Evolutionary conservation across 495 filamentous ascomycete species (phyloP).

Genomic region (Patellaria atrata): DNA sequence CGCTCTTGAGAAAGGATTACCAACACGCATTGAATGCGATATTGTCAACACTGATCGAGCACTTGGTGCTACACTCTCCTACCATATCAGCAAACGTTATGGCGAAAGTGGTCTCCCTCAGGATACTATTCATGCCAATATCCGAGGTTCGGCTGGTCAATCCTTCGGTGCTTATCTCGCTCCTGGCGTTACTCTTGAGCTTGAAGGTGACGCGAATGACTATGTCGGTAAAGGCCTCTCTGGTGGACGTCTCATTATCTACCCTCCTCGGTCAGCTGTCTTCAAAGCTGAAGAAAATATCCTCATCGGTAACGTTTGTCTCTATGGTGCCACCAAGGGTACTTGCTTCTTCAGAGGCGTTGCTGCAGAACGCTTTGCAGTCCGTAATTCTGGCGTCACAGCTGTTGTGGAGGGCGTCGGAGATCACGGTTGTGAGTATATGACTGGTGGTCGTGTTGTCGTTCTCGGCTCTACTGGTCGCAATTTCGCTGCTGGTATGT

Average conservation of each 20-base stretch:
- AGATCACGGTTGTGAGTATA: conserved; percentile 98
- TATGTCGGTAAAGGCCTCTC: conserved; percentile 98
- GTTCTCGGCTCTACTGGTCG: conserved; percentile 87
- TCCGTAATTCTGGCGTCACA: conserved; percentile 93
- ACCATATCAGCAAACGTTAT: conserved; percentile 87
- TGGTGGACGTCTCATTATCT: conserved; percentile 89
- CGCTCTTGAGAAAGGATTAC: conserved; percentile 89
- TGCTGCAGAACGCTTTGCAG: conserved; percentile 93
- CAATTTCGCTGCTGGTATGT: conserved; percentile 99
- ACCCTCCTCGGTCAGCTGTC: conserved; percentile 81
- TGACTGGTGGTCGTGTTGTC: conserved; percentile 93
- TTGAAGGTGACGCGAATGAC: conserved; percentile 96
- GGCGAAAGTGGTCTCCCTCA: conserved; percentile 83
- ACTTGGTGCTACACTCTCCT: conserved; percentile 88
- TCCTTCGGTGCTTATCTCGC: conserved; percentile 96
- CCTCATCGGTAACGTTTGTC: conserved; percentile 89
- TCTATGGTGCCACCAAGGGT: conserved; percentile 90
- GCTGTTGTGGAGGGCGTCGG: conserved; percentile 95
- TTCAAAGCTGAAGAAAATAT: conserved; percentile 99
- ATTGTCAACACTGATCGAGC: conserved; percentile 97
- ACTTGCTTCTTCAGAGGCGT: conserved; percentile 97
- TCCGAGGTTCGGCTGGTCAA: conserved; percentile 96
- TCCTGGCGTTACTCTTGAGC: conserved; percentile 86
- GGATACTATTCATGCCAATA: conserved; percentile 93
- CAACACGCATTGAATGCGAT: conserved; percentile 90